Conservation (phyloP, 768 basidiomycete species). For the Phaeotremella fagi region DNA sequence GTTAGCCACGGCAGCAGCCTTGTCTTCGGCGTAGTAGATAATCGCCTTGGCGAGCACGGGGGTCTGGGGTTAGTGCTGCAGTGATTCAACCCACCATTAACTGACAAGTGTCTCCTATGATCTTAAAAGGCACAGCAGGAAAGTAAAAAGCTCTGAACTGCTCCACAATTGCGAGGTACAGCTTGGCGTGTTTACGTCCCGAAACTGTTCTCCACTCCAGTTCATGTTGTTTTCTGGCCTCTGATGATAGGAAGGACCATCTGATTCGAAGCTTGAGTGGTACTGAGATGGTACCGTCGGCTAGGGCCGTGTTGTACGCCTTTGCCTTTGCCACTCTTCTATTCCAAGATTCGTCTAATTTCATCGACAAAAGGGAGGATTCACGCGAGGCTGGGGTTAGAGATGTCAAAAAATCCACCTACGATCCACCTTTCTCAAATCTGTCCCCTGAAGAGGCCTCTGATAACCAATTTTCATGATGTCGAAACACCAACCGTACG, state of each 20-base stretch:
- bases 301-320: neutral
- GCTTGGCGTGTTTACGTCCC: neutral
- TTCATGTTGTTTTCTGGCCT: neutral
- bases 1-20: neutral
- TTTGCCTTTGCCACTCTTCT: neutral
- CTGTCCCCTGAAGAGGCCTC: neutral
- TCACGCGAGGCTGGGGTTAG: neutral
- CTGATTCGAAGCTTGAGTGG: neutral
- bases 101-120: neutral
- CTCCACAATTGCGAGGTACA: neutral
- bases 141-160: neutral
- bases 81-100: neutral
- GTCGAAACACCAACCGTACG: neutral
- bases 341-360: neutral
- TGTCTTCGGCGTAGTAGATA: neutral
- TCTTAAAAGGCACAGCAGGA: neutral
- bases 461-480: neutral
- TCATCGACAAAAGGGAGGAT: neutral
- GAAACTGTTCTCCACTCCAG: neutral
- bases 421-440: conserved; percentile 1
- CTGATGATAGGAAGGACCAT: neutral
- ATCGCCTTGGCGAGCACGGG: neutral
- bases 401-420: neutral
- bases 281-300: neutral
- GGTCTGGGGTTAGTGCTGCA: neutral